These are phyloP conservation scores for Saposhnikovia divaricata DNA, from an alignment of 129 eudicot genomes.

Conservation along the genomic window DNA sequence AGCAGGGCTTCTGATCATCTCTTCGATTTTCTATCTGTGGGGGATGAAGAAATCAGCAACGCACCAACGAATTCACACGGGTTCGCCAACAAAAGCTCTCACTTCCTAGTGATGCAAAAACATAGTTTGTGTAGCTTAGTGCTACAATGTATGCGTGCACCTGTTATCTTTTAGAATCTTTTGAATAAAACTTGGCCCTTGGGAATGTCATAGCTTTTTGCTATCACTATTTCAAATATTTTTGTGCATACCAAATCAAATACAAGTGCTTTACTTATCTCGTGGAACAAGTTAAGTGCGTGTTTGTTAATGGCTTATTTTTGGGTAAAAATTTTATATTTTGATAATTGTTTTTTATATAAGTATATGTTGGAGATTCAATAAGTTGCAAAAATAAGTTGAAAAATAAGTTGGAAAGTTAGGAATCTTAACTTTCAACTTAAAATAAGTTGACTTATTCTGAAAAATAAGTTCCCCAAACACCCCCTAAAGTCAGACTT, in stretches of 20 bases:
- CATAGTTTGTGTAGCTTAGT: neutral
- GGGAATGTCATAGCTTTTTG: neutral
- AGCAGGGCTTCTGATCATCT: constrained; percentile 27
- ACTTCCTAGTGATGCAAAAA: constrained; percentile 13
- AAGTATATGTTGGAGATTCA: too few relatives aligned
- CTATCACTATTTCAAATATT: neutral
- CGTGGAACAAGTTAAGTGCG: too few relatives aligned
- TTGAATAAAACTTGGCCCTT: neutral
- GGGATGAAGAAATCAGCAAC: constrained; percentile 41
- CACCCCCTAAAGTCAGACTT: too few relatives aligned
- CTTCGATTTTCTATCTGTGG: constrained; percentile 46
- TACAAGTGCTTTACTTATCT: neutral
- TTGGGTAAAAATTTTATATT: too few relatives aligned
- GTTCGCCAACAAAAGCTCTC: constrained; percentile 36
- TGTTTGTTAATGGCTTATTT: too few relatives aligned
- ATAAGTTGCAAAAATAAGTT: too few relatives aligned
- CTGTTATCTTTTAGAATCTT: neutral
- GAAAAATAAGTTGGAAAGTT: too few relatives aligned
- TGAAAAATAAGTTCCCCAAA: too few relatives aligned
- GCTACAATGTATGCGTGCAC: neutral
- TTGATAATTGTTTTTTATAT: too few relatives aligned
- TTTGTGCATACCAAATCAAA: too few relatives aligned
- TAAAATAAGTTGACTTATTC: too few relatives aligned
- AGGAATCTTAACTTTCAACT: too few relatives aligned
- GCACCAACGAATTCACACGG: constrained; percentile 27